Evolutionary conservation across 768 basidiomycete species (phyloP), one percentile per base, ranked within the genome.

Genomic region (Sutorius australiensis): DNA sequence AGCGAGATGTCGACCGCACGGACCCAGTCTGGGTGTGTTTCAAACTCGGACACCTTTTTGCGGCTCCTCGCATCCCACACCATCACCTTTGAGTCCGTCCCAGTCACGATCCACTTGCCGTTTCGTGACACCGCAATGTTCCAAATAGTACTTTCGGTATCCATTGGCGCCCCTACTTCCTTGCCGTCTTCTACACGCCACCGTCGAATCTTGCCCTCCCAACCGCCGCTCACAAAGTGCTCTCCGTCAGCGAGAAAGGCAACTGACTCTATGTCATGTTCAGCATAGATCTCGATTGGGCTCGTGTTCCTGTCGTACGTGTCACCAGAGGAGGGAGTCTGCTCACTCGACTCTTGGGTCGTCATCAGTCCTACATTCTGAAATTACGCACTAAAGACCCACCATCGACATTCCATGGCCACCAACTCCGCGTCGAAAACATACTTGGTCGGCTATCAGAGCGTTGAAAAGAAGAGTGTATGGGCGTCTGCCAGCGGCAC

Each of bases 91-190:
- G n/a, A n/a, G n/a, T 19, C 17, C 11, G 17, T 19, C 10, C 17
- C 37, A 19, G 10, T 19, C n/a, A 38, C 37, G 37, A 57, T 4
- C 50, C 42, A 49, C 32, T 36, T 39, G 6, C 47, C 54, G 11
- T 49, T 43, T 3, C 2, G 38, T 10, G 57, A 58, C 28, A 37
- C 47, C 3, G 38, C 21, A 12, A 48, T 12, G n/a, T 14, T 5
- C 36, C 6, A 6, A 24, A 47, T 5, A 13, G 1, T 0, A 10
- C 3, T 1, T 5, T 34, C 30, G 5, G 13, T 12, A 7, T 38
- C 17, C 39, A 57, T 55, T n/a, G 53, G n/a, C 8, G 6, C 11
- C 6, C 45, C 48, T 10, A 50, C 54, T n/a, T 45, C 30, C 13
- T 1, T 9, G 3, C 48, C 54, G 2, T 51, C 33, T 17, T 45